Base-by-base conservation (phyloP, 306 rosid genomes). In the Ammopiptanthus mongolicus region DNA sequence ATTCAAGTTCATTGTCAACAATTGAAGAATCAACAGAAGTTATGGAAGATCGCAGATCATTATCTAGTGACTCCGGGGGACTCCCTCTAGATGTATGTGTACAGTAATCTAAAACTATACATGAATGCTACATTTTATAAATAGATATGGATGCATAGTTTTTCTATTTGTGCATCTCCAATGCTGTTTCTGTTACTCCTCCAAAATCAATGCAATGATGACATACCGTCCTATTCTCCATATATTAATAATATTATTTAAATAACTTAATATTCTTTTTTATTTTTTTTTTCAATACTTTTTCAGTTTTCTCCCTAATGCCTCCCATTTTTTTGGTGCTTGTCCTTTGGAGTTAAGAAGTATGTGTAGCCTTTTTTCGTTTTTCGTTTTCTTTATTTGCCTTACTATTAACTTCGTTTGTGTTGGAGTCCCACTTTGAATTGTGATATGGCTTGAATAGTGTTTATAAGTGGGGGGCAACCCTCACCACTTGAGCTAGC, bases 11-110 rank as follows among this genome's bases (percentile, higher is more conserved):
- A 3, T 74, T 80, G 77, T 52, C 75, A 33, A 81, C 84, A 46
- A 73, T 82, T 25, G 84, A 71, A 44, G 92, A 83, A 75, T 86
- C 92, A 25, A 37, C 74, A 3, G 97, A 82, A 80, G 67, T 84
- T 57, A 28, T 29, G 21, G 85, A 80, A 50, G 80, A 80, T 70
- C 25, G 42, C 46, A 69, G 83, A 79, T 87, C 88, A 5, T 55
- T 78, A 70, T 69, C 89, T 33, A 77, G 83, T 82, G 91, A 86
- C 78, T 79, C 93, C 4, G 91, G 58, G 73, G 93, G 88, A 73
- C 83, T 87, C 69, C 86, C 96, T 81, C 56, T 80, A 79, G 91
- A 87, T 89, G 99, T 95, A 95, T 53, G 97, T 64, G 44, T 82
- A 61, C 50, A 6, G 58, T 72, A 74, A 56, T 67, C 50, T 46